phyloP scores from a whole-genome alignment of 176 grass and related monocot genomes.

The Alopecurus myosuroides region DNA sequence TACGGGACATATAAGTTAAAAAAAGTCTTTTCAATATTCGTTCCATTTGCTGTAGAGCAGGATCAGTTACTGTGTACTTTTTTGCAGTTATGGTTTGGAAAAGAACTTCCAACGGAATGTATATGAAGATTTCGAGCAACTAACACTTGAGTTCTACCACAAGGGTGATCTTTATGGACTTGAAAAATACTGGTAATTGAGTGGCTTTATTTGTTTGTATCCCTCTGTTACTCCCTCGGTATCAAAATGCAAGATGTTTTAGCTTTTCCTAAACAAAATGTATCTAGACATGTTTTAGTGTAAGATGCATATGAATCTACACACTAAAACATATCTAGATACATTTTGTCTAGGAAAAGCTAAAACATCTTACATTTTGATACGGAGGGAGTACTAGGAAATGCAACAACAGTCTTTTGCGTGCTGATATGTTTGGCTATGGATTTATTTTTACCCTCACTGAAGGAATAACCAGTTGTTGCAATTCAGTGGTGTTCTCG shows the following conservation, averaged over 20 bases:
- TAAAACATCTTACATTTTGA: no score
- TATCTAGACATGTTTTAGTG: no score
- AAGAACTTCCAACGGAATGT: conserved; percentile 80
- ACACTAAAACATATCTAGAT: no score
- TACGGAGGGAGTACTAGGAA: no score
- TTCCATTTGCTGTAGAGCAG: background rate
- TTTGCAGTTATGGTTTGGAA: conserved; percentile 97
- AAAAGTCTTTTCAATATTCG: background rate
- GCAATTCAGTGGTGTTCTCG: background rate
- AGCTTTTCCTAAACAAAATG: no score
- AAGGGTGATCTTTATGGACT: conserved; percentile 95
- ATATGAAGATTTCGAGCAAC: conserved; percentile 92
- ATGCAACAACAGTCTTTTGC: background rate
- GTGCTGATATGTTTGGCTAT: conserved; percentile 12
- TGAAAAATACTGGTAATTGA: conserved; percentile 98
- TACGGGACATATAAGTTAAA: conserved; percentile 7
- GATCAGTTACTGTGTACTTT: background rate
- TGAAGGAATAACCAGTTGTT: background rate
- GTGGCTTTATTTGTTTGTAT: background rate
- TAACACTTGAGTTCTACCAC: conserved; percentile 64
- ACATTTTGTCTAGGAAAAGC: no score
- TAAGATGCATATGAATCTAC: no score
- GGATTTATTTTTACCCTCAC: background rate
- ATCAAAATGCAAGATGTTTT: no score
- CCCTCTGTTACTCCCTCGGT: background rate